Base-by-base conservation (phyloP, 495 filamentous ascomycete genomes). In the Oidiodendron maius region DNA sequence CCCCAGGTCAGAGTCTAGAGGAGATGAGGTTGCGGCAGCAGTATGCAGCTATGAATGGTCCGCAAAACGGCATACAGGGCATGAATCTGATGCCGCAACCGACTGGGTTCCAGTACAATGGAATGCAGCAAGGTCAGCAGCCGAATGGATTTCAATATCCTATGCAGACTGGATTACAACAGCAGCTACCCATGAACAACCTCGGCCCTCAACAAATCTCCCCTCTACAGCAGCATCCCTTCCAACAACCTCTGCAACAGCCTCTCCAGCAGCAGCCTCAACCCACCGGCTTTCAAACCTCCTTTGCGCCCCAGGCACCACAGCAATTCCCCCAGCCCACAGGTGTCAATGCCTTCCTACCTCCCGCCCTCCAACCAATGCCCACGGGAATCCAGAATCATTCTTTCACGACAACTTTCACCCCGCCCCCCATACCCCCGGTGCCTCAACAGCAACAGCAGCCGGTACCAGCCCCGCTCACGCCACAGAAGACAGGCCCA, bases 401-500 rank as follows among this genome's bases (percentile, higher is more conserved):
- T 52, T 80, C 80, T 0, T 78, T 77, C 47, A 67, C 71, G 15
- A 68, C 55, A 23, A 58, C 56, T 11, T 70, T 67, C 46, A 64
- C 56, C 26, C 52, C 59, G 35, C 62, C 64, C 12, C 60, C 69
- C 15, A 65, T 71, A 36, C 74, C 70, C 2, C 60, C 69, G 0
- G 64, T 73, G n/a, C 65, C 69, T 15, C 70, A 65, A 30, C 69
- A 80, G 49, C 71, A 70, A 4, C 70, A 65, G 18, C 69, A 80
- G 49, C 71, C 70, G 4, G 82, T 68, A 2, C 61, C 70, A 32
- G 62, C 71, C 6, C 83, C 84, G 24, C 69, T 98, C 48, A 64
- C 81, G 40, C 82, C 93, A 25, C 93, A 98, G 65, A 84, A 90
- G 72, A 98, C 93, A 2, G 93, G 93, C 0, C 94, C 93, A n/a